phyloP scores from a whole-genome alignment of 768 basidiomycete species.

The Russula earlei region DNA sequence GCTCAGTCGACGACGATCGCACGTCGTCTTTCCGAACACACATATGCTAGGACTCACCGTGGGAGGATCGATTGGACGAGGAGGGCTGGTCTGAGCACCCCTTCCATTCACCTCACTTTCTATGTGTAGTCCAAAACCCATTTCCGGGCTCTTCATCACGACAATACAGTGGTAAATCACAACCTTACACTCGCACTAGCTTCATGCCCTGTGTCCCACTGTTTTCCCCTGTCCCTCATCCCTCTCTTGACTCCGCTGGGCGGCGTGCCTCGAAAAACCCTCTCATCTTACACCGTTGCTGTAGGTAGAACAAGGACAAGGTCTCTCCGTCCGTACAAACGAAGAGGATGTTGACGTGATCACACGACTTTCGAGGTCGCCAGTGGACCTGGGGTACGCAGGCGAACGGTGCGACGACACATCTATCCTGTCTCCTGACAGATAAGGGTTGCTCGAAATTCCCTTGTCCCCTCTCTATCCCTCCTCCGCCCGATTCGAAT shows the following conservation, averaged over 20 bases:
- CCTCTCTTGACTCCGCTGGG: too few relatives aligned
- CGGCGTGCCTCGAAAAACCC: too few relatives aligned
- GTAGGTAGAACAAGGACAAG: conserved; percentile 53
- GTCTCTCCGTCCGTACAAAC: conserved; percentile 34
- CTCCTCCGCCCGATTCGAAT: not conserved
- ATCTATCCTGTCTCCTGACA: conserved; percentile 47
- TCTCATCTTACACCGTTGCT: too few relatives aligned
- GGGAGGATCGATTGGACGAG: conserved; percentile 52
- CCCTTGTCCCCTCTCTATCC: too few relatives aligned
- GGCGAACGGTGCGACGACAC: conserved; percentile 47
- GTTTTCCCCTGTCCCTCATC: too few relatives aligned
- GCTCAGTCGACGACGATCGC: not conserved
- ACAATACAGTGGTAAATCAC: conserved; percentile 39
- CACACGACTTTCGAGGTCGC: conserved; percentile 45
- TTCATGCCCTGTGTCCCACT: not conserved
- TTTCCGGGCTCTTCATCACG: conserved; percentile 48
- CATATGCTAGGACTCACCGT: conserved; percentile 48
- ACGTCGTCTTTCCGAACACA: conserved; percentile 44
- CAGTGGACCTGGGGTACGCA: conserved; percentile 47
- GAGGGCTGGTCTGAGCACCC: conserved; percentile 48
- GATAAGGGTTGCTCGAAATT: too few relatives aligned
- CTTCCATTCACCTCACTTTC: conserved; percentile 46
- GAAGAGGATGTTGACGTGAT: conserved; percentile 38
- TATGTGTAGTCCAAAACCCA: conserved; percentile 49
- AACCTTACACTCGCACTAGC: not conserved